Conservation (phyloP, 129 eudicot species). For the Silybum marianum region DNA sequence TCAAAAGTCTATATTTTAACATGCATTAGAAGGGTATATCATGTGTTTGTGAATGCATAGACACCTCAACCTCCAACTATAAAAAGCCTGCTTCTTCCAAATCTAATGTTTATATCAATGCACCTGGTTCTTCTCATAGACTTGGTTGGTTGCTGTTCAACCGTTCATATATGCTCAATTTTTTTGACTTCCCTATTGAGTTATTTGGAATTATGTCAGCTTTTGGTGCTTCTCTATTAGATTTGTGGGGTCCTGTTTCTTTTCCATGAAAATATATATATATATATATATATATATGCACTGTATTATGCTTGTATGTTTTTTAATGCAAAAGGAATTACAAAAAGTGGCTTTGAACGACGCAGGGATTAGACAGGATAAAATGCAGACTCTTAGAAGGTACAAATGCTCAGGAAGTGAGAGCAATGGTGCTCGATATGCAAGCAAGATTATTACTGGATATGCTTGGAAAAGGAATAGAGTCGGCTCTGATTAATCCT, state of each 20-base stretch:
- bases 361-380: slow-evolving; percentile 94
- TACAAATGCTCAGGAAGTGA: slow-evolving; percentile 92
- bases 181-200: neutral
- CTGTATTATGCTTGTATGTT: neutral
- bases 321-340: slow-evolving; percentile 10
- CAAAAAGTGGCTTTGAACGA: slow-evolving; percentile 4
- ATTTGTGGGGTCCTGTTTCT: neutral
- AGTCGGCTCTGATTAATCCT: slow-evolving; percentile 90
- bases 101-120: neutral
- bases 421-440: slow-evolving; percentile 99
- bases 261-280: neutral
- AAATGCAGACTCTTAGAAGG: slow-evolving; percentile 98
- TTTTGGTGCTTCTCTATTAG: neutral
- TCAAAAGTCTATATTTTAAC: neutral
- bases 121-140: neutral
- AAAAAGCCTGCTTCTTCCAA: neutral
- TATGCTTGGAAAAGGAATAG: slow-evolving; percentile 98
- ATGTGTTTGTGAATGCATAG: neutral
- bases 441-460: slow-evolving; percentile 94
- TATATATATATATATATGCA: neutral
- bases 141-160: neutral
- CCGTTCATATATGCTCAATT: neutral
- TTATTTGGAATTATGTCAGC: neutral
- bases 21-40: neutral
- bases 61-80: neutral